Evolutionary conservation across 139 green algal species (phyloP).

Genomic region (Micromonas pusilla): DNA sequence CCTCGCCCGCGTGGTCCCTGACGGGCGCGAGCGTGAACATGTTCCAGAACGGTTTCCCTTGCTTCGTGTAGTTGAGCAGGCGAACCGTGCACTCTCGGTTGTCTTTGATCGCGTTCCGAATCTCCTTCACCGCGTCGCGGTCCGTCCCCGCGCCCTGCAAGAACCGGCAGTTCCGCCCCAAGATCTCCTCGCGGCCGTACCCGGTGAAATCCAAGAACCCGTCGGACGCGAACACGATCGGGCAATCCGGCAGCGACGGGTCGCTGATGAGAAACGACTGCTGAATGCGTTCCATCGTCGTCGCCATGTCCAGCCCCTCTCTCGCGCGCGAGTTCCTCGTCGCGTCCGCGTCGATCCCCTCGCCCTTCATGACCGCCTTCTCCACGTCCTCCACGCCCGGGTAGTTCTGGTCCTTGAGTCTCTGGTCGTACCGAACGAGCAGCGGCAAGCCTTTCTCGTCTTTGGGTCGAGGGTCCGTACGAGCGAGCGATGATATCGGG

Average conservation of each 20-base stretch:
- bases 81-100: constrained; percentile 73
- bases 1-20: constrained; percentile 61
- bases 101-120: constrained; percentile 65
- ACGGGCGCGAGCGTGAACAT: constrained; percentile 94
- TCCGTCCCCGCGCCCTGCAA: constrained; percentile 82
- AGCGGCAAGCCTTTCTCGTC: constrained; percentile 50
- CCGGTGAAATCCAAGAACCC: constrained; percentile 78
- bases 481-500: background rate
- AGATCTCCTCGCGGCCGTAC: constrained; percentile 87
- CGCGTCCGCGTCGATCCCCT: constrained; percentile 25
- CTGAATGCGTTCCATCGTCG: constrained; percentile 96
- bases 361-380: background rate
- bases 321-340: background rate
- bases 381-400: constrained; percentile 21
- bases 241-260: constrained; percentile 90
- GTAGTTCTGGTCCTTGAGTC: constrained; percentile 55
- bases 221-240: constrained; percentile 75
- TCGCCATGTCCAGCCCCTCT: constrained; percentile 88
- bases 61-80: constrained; percentile 82
- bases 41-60: constrained; percentile 82
- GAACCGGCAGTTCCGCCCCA: constrained; percentile 89
- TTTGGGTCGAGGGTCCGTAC: constrained; percentile 44
- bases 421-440: constrained; percentile 51
- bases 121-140: constrained; percentile 56
- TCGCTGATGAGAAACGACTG: constrained; percentile 96